Evolutionary conservation across 2,329 filamentous ascomycete genomes (phyloP).

Genomic region (Fusarium nelsonii): DNA sequence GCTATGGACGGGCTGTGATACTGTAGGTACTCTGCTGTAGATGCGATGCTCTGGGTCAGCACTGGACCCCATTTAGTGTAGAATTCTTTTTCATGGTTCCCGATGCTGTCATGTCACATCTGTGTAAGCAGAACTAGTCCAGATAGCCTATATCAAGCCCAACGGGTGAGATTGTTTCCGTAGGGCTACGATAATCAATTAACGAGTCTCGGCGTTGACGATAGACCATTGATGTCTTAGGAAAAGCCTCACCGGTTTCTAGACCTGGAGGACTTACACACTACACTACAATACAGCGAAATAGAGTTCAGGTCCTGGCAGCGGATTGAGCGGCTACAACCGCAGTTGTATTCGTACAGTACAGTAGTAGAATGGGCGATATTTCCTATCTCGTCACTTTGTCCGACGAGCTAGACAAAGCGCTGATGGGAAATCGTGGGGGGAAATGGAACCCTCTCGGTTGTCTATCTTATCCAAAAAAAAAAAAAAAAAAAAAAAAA

Average conservation of each 20-base stretch:
- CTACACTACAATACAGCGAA: not conserved
- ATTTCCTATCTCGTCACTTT: slow-evolving; percentile 40
- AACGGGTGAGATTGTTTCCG: not conserved
- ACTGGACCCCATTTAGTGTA: not conserved
- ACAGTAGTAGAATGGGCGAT: not conserved
- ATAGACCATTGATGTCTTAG: not conserved
- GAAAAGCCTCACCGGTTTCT: slow-evolving; percentile 29
- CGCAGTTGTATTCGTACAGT: slow-evolving; percentile 2
- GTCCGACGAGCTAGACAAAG: slow-evolving; percentile 38
- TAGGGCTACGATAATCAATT: not conserved
- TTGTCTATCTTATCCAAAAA: slow-evolving; percentile 40
- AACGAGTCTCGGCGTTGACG: slow-evolving; percentile 18
- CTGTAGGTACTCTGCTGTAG: too few species aligned
- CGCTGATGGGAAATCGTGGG: slow-evolving; percentile 42
- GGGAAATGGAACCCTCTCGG: slow-evolving; percentile 29
- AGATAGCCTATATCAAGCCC: slow-evolving; percentile 9
- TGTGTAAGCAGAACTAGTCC: not conserved
- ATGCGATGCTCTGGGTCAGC: too few species aligned
- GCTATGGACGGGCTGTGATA: too few species aligned
- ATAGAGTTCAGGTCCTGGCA: slow-evolving; percentile 38
- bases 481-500: not conserved
- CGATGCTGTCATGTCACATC: slow-evolving; percentile 31
- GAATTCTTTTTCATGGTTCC: slow-evolving; percentile 11
- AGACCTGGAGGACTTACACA: slow-evolving; percentile 12
- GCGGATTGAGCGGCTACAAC: slow-evolving; percentile 32